phyloP scores from a whole-genome alignment of 2,329 filamentous ascomycete species.

The Xenoacremonium recifei region DNA sequence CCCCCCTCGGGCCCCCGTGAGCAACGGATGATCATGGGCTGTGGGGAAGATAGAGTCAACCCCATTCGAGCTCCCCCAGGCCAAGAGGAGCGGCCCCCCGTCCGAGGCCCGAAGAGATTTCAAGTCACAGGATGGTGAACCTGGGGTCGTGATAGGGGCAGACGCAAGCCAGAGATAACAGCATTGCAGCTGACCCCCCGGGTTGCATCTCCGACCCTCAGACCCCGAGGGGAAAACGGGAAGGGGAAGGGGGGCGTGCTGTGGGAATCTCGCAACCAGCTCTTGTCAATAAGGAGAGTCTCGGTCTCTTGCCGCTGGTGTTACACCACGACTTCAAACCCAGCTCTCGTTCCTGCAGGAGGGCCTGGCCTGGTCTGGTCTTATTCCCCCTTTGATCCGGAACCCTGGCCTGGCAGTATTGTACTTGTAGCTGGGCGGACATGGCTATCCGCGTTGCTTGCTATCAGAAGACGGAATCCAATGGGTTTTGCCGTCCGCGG shows the following conservation, averaged over 20 bases:
- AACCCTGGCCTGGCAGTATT: too few relatives aligned
- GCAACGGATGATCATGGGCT: conserved; percentile 10
- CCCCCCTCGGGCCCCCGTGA: neutral
- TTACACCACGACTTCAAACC: conserved; percentile 6
- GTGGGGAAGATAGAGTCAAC: conserved; percentile 27
- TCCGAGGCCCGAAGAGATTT: conserved; percentile 22
- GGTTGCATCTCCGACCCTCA: too few relatives aligned
- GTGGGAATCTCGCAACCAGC: too few relatives aligned
- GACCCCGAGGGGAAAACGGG: neutral
- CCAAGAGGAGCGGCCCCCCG: conserved; percentile 14
- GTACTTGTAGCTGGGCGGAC: too few relatives aligned
- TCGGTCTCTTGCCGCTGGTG: conserved; percentile 5
- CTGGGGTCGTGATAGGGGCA: conserved; percentile 22
- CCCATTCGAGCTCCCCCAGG: conserved; percentile 16
- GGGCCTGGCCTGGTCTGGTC: neutral
- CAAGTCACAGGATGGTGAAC: conserved; percentile 19
- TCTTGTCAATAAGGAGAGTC: too few relatives aligned
- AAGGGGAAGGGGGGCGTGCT: conserved; percentile 6
- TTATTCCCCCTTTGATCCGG: too few relatives aligned
- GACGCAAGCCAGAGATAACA: conserved; percentile 19
- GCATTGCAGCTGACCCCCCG: conserved; percentile 12
- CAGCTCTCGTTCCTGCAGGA: conserved; percentile 16
- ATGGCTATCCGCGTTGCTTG: too few relatives aligned
- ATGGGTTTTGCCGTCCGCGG: too few relatives aligned
- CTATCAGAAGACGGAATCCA: neutral